A percentile compares a stretch with the other conserved stretches of the same genome.
Conservation (phyloP, 495 filamentous ascomycete species). For the Rostrohypoxylon terebratum region DNA sequence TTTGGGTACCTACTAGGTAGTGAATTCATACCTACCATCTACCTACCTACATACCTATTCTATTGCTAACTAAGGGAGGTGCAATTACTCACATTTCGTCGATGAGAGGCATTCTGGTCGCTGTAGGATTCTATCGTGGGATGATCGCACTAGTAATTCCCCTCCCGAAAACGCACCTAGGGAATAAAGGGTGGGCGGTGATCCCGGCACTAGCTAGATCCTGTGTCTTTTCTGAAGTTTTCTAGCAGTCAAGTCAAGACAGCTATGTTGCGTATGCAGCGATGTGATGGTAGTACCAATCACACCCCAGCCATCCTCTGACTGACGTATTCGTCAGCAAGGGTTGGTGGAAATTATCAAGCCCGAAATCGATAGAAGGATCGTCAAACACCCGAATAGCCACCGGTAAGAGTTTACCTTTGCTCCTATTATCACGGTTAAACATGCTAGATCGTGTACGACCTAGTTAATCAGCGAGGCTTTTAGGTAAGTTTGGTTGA, state of each 20-base stretch:
- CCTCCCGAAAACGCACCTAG: constrained; percentile 12
- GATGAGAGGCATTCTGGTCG: constrained; percentile 5
- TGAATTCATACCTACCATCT: background rate
- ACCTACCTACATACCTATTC: no score
- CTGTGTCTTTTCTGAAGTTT: background rate
- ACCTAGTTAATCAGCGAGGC: constrained; percentile 6
- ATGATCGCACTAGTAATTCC: background rate
- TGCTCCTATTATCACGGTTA: constrained; percentile 37
- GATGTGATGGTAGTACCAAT: constrained; percentile 42
- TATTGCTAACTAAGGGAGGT: background rate
- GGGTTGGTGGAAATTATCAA: constrained; percentile 45
- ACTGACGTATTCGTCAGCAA: constrained; percentile 35
- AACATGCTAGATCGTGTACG: constrained; percentile 22
- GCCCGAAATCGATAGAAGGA: constrained; percentile 36
- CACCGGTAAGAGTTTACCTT: constrained; percentile 35
- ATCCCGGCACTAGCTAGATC: constrained; percentile 13
- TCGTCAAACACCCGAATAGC: constrained; percentile 48
- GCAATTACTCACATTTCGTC: background rate
- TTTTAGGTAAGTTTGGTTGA: constrained; percentile 5
- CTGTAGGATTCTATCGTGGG: constrained; percentile 5
- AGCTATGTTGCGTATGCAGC: constrained; percentile 27
- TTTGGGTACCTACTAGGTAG: no score
- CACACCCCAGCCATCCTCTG: constrained; percentile 38
- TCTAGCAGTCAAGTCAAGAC: constrained; percentile 19
- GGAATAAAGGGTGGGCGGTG: constrained; percentile 9